These are phyloP conservation scores for Termitomyces sp. DNA, from an alignment of 768 basidiomycete genomes.

Conservation along the genomic window DNA sequence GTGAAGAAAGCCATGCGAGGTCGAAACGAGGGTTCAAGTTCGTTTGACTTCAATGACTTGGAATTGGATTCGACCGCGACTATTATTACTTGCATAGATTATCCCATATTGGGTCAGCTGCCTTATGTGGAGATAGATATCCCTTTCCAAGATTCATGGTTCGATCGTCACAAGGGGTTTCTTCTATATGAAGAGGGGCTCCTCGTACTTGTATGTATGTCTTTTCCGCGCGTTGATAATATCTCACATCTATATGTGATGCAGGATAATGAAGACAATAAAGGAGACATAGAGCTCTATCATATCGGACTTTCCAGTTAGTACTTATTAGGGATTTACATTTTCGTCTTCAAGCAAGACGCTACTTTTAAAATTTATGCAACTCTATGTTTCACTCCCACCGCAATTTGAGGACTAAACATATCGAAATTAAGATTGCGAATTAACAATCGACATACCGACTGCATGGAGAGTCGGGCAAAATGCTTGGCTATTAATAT, in stretches of 20 bases:
- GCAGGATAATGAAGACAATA: background rate
- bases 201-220: slow-evolving; percentile 23
- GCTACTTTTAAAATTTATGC: background rate
- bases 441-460: background rate
- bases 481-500: background rate
- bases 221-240: background rate
- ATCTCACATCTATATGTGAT: background rate
- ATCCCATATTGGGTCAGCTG: slow-evolving; percentile 19
- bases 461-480: background rate
- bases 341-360: background rate
- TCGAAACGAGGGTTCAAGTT: background rate
- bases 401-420: slow-evolving; percentile 4
- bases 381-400: slow-evolving; percentile 6
- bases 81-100: slow-evolving; percentile 14
- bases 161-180: slow-evolving; percentile 20
- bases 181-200: slow-evolving; percentile 36
- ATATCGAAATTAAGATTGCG: background rate
- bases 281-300: background rate
- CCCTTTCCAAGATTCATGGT: background rate
- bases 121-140: slow-evolving; percentile 19
- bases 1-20: background rate
- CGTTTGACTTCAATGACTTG: background rate
- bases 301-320: background rate
- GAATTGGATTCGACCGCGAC: background rate
- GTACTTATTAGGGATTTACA: background rate